Evolutionary conservation across 768 basidiomycete genomes (phyloP), one percentile per base, ranked within the genome.

Genomic region (Agrocybe praecox): DNA sequence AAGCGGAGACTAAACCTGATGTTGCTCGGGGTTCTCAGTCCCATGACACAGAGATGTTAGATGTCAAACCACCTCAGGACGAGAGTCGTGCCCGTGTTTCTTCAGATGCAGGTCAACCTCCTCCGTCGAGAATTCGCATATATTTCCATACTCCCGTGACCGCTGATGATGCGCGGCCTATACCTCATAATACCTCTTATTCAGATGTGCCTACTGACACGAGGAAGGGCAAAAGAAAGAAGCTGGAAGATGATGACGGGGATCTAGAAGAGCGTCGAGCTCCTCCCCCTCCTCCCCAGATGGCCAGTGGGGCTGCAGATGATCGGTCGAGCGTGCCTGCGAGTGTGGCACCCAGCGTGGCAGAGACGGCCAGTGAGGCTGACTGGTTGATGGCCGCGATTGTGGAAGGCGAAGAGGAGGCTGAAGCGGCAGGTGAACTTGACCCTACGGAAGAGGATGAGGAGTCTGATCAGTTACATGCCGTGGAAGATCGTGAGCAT

Each of bases 381-480:
- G 91, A 93, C 72, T 93, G 91, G 91, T 78, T 92, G 43, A 92
- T 93, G 91, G 91, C 90, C 68, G 90, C 91, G 50, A 93, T 92
- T 64, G 86, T 81, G 55, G 88, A 87, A 68, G 87, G 83, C 63
- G 87, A 86, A 64, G 85, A 76, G 55, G 87, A 84, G 56, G 80
- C 68, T n/a, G 78, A 76, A 53, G 67, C 72, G n/a, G 75, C 67
- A n/a, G 66, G 64, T 55, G 73, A 75, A 58, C 72, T 75, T 67
- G 76, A 78, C 56, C 68, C 62, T 60, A 70, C 71, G 58, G 79
- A 77, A 47, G 75, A 76, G 49, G 76, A 75, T 46, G 84, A 81
- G 56, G 79, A 80, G 55, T 72, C 70, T 52, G 74, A 78, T 42
- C 74, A 73, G 54, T 67, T 78, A 53, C 75, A 78, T 67, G 76